phyloP scores from a whole-genome alignment of 768 basidiomycete species.

The Cystobasidiopsis lactophilus region DNA sequence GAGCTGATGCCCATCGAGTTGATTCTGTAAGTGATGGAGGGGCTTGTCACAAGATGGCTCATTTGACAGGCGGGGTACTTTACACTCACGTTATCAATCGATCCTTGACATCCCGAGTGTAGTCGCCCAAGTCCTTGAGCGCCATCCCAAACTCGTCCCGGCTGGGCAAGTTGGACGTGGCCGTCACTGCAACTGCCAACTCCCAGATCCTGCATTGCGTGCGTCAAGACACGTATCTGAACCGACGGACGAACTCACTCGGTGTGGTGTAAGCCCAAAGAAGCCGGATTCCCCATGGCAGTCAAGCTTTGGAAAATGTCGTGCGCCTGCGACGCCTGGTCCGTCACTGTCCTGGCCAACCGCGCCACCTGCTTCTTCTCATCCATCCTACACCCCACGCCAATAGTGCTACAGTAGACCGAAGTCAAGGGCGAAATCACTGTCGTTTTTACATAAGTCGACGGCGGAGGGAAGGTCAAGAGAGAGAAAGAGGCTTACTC shows the following conservation, averaged over 20 bases:
- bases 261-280: constrained; percentile 14
- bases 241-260: constrained; percentile 4
- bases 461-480: too few species aligned
- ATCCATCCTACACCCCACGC: too few species aligned
- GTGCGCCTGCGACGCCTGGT: constrained; percentile 15
- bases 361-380: too few species aligned
- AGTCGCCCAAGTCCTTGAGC: constrained; percentile 14
- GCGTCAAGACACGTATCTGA: neutral
- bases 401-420: too few species aligned
- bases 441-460: too few species aligned
- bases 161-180: constrained; percentile 14
- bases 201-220: constrained; percentile 16
- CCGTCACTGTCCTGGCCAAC: neutral
- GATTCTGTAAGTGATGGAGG: constrained; percentile 7
- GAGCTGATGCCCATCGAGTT: constrained; percentile 19
- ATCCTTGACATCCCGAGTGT: constrained; percentile 20
- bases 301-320: constrained; percentile 19
- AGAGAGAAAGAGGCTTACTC: too few species aligned
- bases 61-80: neutral
- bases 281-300: constrained; percentile 8
- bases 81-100: neutral
- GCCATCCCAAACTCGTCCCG: constrained; percentile 10
- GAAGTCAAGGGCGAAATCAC: too few species aligned
- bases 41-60: neutral
- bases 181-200: constrained; percentile 19